A percentile compares a stretch with the other conserved stretches of the same genome.
Conservation (phyloP, 1,284 basidiomycete genomes). For the Rhodotorula sp. region DNA sequence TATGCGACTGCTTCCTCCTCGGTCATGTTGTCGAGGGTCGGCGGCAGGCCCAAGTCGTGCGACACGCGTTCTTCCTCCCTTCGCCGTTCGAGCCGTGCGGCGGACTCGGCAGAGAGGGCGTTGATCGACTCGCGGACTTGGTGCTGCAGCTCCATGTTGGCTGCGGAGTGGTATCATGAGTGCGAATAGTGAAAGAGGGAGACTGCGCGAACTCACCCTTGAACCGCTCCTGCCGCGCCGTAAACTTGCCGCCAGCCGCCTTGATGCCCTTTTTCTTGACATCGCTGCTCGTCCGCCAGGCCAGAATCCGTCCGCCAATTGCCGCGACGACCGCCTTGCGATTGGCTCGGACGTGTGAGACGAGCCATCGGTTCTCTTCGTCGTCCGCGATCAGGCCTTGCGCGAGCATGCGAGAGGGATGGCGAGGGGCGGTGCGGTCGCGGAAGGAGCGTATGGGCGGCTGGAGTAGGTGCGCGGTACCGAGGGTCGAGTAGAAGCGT, state of each 20-base stretch:
- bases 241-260: conserved; percentile 6
- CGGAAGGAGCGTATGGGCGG: conserved; percentile 39
- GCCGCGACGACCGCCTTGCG: conserved; percentile 39
- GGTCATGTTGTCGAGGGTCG: conserved; percentile 38
- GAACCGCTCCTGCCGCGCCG: conserved; percentile 28
- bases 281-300: conserved; percentile 35
- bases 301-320: conserved; percentile 37
- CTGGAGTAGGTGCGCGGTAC: conserved; percentile 12
- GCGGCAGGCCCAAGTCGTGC: conserved; percentile 30
- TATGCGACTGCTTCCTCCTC: conserved; percentile 42
- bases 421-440: conserved; percentile 39
- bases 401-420: conserved; percentile 37
- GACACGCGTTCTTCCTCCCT: conserved; percentile 18
- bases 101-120: conserved; percentile 34
- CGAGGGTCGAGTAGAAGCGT: conserved; percentile 33
- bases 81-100: conserved; percentile 23
- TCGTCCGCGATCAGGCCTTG: conserved; percentile 32
- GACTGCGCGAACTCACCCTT: conserved; percentile 11
- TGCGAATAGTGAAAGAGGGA: too few species aligned
- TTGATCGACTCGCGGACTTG: conserved; percentile 40
- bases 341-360: conserved; percentile 32
- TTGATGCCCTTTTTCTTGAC: conserved; percentile 29
- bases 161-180: conserved; percentile 3
- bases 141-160: conserved; percentile 39
- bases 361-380: conserved; percentile 42